Evolutionary conservation across 106 monocot species (phyloP).

Genomic region (Acanthochlamys bracteata): DNA sequence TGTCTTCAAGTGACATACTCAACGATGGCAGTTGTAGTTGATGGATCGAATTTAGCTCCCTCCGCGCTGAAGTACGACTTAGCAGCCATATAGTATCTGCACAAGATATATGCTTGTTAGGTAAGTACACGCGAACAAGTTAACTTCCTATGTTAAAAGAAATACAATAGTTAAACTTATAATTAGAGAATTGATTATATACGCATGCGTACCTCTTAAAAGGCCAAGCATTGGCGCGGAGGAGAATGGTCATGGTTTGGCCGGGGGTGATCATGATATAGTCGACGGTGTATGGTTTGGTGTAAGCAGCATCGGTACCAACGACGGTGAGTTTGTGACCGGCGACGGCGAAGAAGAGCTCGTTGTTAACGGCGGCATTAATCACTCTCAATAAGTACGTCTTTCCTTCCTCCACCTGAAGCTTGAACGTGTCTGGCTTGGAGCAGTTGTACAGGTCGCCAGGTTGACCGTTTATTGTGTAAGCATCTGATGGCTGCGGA

Average conservation of each 20-base stretch:
- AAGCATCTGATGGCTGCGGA: constrained; percentile 28
- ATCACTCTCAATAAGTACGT: constrained; percentile 49
- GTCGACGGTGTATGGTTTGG: constrained; percentile 33
- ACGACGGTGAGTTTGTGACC: constrained; percentile 41
- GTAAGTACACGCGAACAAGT: too few species aligned
- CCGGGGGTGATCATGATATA: constrained; percentile 55
- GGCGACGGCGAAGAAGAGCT: constrained; percentile 47
- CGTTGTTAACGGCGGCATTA: constrained; percentile 39
- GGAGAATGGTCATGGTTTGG: constrained; percentile 44
- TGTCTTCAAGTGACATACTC: constrained; percentile 24
- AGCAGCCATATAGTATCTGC: constrained; percentile 29
- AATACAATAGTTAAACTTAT: too few species aligned
- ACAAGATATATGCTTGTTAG: neutral
- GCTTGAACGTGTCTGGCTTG: constrained; percentile 20
- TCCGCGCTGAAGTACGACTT: constrained; percentile 1
- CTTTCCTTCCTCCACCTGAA: constrained; percentile 34
- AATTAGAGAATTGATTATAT: too few species aligned
- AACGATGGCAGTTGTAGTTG: constrained; percentile 33
- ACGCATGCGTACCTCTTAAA: too few species aligned
- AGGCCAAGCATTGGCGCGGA: constrained; percentile 31
- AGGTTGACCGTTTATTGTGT: constrained; percentile 56
- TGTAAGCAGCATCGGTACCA: constrained; percentile 43
- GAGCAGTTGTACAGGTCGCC: constrained; percentile 43
- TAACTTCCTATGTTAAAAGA: too few species aligned
- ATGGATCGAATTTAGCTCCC: constrained; percentile 13